Conservation (phyloP, 2,329 filamentous ascomycete genomes). For the Neonectria faginata region DNA sequence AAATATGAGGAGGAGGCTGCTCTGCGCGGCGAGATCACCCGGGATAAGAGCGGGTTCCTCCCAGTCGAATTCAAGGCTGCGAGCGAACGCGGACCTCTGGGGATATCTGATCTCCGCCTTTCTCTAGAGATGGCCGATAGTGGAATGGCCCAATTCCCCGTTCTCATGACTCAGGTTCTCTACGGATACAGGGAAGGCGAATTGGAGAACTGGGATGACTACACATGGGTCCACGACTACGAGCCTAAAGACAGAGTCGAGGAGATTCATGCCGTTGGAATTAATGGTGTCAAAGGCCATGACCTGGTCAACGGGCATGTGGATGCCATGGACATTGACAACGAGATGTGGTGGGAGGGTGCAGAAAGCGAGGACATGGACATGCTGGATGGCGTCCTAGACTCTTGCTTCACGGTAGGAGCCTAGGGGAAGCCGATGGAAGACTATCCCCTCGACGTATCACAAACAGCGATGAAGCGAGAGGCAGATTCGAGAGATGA, state of each 20-base stretch:
- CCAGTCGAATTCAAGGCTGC: slow-evolving; percentile 85
- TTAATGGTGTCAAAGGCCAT: slow-evolving; percentile 52
- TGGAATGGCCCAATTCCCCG: slow-evolving; percentile 81
- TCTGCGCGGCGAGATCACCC: slow-evolving; percentile 77
- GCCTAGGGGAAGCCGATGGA: slow-evolving; percentile 41
- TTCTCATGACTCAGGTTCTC: slow-evolving; percentile 77
- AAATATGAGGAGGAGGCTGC: slow-evolving; percentile 80
- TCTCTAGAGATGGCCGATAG: slow-evolving; percentile 81
- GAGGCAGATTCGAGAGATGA: slow-evolving; percentile 4
- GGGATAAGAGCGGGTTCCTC: slow-evolving; percentile 81
- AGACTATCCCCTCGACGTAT: neutral
- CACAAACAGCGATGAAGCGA: slow-evolving; percentile 1
- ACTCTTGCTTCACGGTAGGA: slow-evolving; percentile 65
- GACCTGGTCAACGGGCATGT: slow-evolving; percentile 61
- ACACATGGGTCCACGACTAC: slow-evolving; percentile 62
- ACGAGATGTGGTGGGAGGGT: slow-evolving; percentile 72
- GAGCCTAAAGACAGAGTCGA: slow-evolving; percentile 42
- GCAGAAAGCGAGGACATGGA: slow-evolving; percentile 63
- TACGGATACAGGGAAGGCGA: slow-evolving; percentile 81
- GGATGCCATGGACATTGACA: slow-evolving; percentile 71
- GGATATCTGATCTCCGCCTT: slow-evolving; percentile 82
- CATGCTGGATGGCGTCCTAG: slow-evolving; percentile 67
- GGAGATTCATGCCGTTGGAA: slow-evolving; percentile 47
- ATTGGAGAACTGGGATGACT: slow-evolving; percentile 74
- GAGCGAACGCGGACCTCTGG: slow-evolving; percentile 76